Evolutionary conservation across 2,329 filamentous ascomycete genomes (phyloP), one percentile per base, ranked within the genome.

Genomic region (Aspergillus novoparasiticus): DNA sequence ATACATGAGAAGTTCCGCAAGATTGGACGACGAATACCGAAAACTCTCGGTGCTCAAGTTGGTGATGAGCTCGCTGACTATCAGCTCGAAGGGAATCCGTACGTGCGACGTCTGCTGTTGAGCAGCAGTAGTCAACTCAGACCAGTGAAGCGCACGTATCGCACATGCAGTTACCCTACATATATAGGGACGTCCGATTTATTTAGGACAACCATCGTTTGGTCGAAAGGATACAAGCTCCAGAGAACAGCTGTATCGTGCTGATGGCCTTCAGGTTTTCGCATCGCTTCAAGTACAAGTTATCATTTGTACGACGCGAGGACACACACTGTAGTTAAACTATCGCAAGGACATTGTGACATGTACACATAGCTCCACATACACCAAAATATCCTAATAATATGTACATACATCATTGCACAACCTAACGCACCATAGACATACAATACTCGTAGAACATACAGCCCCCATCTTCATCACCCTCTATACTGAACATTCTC

Each of bases 371-470:
- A 36, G 30, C 8, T 19, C 21, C 48, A 32, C 26, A 43, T 26
- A 2, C 32, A n/a, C 34, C 58, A 45, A 32, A 32, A 30, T 14
- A 28, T 36, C 30, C 19, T 54, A 54, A 54, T 36, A 19, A 9
- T 54, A 54, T 36, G 51, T 55, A 55, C 26, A 55, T 21, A 51
- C 16, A 39, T 39, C 51, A 55, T 55, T 36, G 32, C 32, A 39
- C 28, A n/a, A 21, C 19, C 4, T 11, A 34, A n/a, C 28, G 19
- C 28, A 39, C 11, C n/a, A 32, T 53, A 53, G 28, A 53, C 23
- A 34, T 34, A 32, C 23, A 28, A 3, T 28, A 51, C 48, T 32
- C 11, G 21, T 23, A 30, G 16, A 26, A 32, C 16, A 51, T 54
- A 36, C 28, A n/a, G 19, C 14, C 26, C n/a, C 11, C 59, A 51